Evolutionary conservation across 2,329 filamentous ascomycete genomes (phyloP).

Genomic region (Uncinocarpus reesii): DNA sequence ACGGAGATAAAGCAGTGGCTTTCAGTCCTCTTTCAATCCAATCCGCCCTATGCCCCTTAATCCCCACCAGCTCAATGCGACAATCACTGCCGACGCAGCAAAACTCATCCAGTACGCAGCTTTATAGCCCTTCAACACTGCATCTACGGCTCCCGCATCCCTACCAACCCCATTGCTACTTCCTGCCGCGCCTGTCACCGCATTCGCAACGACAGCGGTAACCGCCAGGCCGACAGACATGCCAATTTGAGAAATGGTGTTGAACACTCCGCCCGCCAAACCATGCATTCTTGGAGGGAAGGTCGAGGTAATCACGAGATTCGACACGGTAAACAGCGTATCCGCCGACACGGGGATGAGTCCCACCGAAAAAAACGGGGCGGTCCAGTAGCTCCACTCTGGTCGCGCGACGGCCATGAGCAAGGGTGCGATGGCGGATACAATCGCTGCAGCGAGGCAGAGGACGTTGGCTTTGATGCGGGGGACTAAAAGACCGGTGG

Average conservation of each 20-base stretch:
- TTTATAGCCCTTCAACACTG: constrained; percentile 15
- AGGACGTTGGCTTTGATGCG: constrained; percentile 13
- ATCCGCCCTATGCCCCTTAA: constrained; percentile 35
- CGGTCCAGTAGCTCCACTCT: constrained; percentile 15
- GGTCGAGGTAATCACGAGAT: constrained; percentile 45
- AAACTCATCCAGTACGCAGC: constrained; percentile 17
- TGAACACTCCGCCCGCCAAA: constrained; percentile 53
- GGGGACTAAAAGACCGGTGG: constrained; percentile 14
- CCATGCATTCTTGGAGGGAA: constrained; percentile 49
- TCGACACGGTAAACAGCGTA: constrained; percentile 38
- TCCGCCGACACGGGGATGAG: constrained; percentile 16
- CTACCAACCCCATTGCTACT: background rate
- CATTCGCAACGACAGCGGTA: constrained; percentile 38
- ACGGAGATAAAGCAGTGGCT: background rate
- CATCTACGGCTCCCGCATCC: constrained; percentile 18
- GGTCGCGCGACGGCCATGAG: constrained; percentile 15
- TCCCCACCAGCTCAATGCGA: constrained; percentile 16
- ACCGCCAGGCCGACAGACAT: constrained; percentile 45
- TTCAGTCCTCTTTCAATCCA: constrained; percentile 37
- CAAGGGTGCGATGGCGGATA: constrained; percentile 13
- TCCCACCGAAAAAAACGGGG: constrained; percentile 11
- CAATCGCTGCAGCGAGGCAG: constrained; percentile 7
- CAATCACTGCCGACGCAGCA: constrained; percentile 12
- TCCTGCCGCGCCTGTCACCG: background rate
- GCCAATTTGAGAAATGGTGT: constrained; percentile 49